These are phyloP conservation scores for Neurospora sp. DNA, from an alignment of 495 filamentous ascomycete species.

Conservation along the genomic window DNA sequence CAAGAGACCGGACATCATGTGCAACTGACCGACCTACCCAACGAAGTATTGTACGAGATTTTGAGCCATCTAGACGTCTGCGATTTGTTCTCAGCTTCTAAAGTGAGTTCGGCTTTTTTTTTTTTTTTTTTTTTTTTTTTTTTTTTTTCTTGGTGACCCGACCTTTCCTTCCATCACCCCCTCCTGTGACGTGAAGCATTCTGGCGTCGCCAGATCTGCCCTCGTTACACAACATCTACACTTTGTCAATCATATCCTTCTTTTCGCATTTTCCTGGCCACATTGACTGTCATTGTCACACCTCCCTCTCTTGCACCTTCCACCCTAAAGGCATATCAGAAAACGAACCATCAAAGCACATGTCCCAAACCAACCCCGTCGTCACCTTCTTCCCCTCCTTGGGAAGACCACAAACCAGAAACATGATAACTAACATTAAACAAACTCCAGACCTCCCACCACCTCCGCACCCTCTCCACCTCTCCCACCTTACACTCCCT, in stretches of 20 bases:
- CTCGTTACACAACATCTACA: neutral
- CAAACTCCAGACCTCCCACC: constrained; percentile 40
- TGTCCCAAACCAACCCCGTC: neutral
- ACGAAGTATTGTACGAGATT: constrained; percentile 46
- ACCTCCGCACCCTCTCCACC: constrained; percentile 41
- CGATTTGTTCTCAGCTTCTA: constrained; percentile 44
- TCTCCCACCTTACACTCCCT: constrained; percentile 44
- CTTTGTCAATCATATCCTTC: neutral
- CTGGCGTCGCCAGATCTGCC: neutral
- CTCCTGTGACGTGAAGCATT: neutral
- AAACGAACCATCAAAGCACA: neutral
- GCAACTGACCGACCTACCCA: constrained; percentile 31
- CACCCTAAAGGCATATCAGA: neutral
- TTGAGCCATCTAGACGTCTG: constrained; percentile 46
- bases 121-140: constrained; percentile 1
- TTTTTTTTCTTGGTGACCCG: constrained; percentile 1
- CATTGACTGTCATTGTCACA: neutral
- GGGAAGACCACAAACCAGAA: neutral
- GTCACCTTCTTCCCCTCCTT: neutral
- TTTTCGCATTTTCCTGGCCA: neutral
- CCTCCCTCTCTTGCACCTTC: neutral
- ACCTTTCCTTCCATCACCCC: constrained; percentile 10
- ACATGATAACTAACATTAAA: neutral
- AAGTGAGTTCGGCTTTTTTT: constrained; percentile 29
- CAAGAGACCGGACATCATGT: neutral